These are phyloP conservation scores for Grifola frondosa DNA, from an alignment of 1,284 basidiomycete genomes.

Conservation along the genomic window DNA sequence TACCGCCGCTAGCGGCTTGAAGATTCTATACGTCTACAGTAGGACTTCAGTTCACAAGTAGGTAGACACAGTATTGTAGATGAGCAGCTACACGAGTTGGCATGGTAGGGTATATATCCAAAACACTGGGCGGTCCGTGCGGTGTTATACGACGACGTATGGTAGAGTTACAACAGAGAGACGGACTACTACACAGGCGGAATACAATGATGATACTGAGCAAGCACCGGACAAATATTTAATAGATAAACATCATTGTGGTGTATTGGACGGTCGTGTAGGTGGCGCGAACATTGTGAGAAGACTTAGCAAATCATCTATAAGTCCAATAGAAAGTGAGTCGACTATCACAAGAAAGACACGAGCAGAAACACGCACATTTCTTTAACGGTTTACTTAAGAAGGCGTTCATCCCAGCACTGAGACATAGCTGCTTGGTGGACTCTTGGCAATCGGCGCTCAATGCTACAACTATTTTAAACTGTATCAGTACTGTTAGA, in stretches of 20 bases:
- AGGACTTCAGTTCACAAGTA: no score
- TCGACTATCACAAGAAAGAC: no score
- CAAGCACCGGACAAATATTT: neutral
- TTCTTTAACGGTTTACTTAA: conserved; percentile 68
- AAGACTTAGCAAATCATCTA: conserved; percentile 10
- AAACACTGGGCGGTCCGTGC: neutral
- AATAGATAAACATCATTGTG: neutral
- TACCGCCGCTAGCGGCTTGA: no score
- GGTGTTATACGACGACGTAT: no score
- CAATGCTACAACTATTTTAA: conserved; percentile 56
- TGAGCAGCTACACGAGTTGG: no score
- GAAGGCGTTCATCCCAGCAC: conserved; percentile 73
- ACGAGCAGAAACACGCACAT: conserved; percentile 39
- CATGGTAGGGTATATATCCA: no score
- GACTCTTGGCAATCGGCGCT: conserved; percentile 75
- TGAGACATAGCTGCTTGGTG: conserved; percentile 68
- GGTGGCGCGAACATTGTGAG: conserved; percentile 18
- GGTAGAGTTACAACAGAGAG: neutral
- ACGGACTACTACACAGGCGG: neutral
- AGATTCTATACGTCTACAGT: no score
- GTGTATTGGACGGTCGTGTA: conserved; percentile 6
- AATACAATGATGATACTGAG: no score
- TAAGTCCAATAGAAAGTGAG: neutral
- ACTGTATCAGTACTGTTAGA: neutral
- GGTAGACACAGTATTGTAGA: no score